Evolutionary conservation across 2,329 filamentous ascomycete genomes (phyloP).

Genomic region (Lasiodiplodia citricola): DNA sequence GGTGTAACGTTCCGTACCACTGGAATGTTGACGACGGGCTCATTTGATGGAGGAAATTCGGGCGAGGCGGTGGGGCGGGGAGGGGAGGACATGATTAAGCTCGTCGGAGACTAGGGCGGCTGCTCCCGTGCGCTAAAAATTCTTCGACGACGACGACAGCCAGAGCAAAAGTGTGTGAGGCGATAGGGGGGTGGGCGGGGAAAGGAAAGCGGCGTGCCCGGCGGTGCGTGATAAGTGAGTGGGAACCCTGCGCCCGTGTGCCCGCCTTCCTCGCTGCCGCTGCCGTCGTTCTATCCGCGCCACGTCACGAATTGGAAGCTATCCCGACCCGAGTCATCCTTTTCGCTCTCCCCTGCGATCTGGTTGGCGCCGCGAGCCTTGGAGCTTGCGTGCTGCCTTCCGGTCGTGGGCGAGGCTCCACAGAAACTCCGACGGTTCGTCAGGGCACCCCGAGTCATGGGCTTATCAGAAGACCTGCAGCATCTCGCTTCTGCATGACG

Average conservation of each 20-base stretch:
- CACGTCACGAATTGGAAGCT: slow-evolving; percentile 8
- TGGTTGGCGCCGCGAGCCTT: slow-evolving; percentile 1
- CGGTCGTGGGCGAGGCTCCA: slow-evolving; percentile 2
- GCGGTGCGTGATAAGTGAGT: not conserved
- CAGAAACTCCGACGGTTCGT: slow-evolving; percentile 2
- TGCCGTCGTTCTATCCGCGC: not conserved
- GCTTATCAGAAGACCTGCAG: not conserved
- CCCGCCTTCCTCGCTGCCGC: not conserved
- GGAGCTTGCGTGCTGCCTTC: not conserved
- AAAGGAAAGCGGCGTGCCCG: not conserved
- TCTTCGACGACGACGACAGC: not conserved
- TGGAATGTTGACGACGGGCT: slow-evolving; percentile 16
- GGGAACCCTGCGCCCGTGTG: not conserved
- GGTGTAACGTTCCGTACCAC: not conserved
- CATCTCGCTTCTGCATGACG: too few relatives aligned
- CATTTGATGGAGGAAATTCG: not conserved
- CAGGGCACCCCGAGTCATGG: not conserved
- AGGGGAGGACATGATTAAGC: slow-evolving; percentile 18
- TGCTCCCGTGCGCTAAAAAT: slow-evolving; percentile 3
- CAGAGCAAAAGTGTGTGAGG: not conserved
- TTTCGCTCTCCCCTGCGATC: not conserved
- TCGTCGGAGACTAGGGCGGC: slow-evolving; percentile 8
- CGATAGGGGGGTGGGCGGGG: not conserved
- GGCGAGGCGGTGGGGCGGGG: not conserved
- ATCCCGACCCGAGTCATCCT: not conserved